These are phyloP conservation scores for Yamadazyma buinensis DNA, from an alignment of 1,139 yeast species.

Conservation along the genomic window DNA sequence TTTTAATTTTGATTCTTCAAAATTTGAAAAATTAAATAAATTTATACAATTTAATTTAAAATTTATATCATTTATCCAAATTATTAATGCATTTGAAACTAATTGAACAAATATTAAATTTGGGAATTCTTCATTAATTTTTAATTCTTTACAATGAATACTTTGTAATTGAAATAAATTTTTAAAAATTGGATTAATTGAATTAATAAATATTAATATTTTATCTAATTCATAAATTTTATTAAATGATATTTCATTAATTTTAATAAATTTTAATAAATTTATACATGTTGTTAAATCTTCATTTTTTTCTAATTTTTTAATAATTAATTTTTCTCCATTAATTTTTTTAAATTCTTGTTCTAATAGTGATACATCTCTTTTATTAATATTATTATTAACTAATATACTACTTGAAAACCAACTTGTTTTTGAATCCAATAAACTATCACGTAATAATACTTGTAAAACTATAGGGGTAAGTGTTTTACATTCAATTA, in stretches of 20 bases:
- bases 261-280: conserved; percentile 4
- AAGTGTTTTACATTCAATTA: conserved; percentile 3
- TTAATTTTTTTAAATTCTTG: not conserved
- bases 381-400: not conserved
- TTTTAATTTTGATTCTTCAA: not conserved
- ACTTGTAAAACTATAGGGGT: conserved; percentile 1
- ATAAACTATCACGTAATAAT: conserved; percentile 8
- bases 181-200: conserved; percentile 13
- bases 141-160: conserved; percentile 3
- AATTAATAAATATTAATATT: conserved; percentile 11
- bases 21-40: conserved; percentile 4
- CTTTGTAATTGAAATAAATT: conserved; percentile 13
- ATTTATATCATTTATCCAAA: conserved; percentile 13
- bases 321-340: not conserved
- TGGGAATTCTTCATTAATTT: conserved; percentile 3
- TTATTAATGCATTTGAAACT: conserved; percentile 10
- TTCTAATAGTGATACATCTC: conserved; percentile 1
- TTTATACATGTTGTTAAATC: conserved; percentile 6
- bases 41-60: conserved; percentile 12
- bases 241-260: conserved; percentile 2
- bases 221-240: not conserved
- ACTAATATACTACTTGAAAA: conserved; percentile 10
- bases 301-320: conserved; percentile 1
- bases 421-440: conserved; percentile 11
- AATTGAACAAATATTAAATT: conserved; percentile 15